phyloP scores from a whole-genome alignment of 495 filamentous ascomycete species.

The Letharia lupina region DNA sequence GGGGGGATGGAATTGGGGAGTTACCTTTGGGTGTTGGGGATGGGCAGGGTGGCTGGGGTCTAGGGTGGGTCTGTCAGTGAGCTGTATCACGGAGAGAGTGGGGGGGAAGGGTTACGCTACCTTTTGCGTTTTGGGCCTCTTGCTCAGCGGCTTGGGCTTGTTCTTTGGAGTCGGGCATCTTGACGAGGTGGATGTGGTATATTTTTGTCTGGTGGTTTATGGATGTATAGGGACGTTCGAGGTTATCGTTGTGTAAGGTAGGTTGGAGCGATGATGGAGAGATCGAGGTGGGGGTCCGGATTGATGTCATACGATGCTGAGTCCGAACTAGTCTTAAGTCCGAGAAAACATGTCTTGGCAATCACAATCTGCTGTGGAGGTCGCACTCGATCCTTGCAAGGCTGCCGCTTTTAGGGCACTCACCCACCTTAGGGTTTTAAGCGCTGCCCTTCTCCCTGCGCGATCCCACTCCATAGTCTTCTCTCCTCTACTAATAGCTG shows the following conservation, averaged over 20 bases:
- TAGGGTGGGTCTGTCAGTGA: background rate
- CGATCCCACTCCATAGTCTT: no score
- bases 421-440: no score
- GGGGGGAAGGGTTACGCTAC: background rate
- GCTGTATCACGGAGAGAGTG: background rate
- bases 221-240: background rate
- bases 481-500: no score
- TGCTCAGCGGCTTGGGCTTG: conserved; percentile 6
- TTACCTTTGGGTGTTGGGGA: conserved; percentile 6
- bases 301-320: background rate
- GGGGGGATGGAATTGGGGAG: background rate
- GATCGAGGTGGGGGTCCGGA: background rate
- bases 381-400: no score
- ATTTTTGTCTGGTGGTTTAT: background rate
- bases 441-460: no score
- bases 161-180: conserved; percentile 10
- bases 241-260: background rate
- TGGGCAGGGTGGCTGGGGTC: conserved; percentile 13
- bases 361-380: no score
- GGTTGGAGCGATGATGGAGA: no score
- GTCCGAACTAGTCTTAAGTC: no score
- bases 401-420: no score
- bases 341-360: no score
- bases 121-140: conserved; percentile 12
- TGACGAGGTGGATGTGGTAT: background rate